These are phyloP conservation scores for Debaryomyces robertsiae DNA, from an alignment of 1,139 yeast genomes.

Conservation along the genomic window DNA sequence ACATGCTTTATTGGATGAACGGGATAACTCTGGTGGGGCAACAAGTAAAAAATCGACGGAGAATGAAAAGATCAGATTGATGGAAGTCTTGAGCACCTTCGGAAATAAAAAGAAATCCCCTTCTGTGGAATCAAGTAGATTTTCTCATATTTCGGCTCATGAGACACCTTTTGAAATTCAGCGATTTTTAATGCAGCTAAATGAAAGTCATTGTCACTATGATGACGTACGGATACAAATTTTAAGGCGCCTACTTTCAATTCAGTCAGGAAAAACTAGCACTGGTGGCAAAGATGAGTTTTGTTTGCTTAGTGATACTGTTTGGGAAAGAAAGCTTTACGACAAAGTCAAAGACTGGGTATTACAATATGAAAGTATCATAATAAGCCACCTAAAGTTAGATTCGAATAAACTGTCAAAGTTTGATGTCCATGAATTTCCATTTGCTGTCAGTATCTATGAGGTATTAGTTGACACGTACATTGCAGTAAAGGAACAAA, in stretches of 20 bases:
- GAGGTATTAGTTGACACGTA: constrained; percentile 61
- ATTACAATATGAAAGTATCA: constrained; percentile 30
- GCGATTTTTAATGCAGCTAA: constrained; percentile 32
- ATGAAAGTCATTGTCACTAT: constrained; percentile 39
- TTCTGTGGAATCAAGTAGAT: constrained; percentile 15
- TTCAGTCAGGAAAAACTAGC: constrained; percentile 11
- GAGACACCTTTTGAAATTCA: constrained; percentile 24
- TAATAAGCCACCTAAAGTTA: constrained; percentile 15
- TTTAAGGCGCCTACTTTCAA: constrained; percentile 40
- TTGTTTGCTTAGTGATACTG: constrained; percentile 26
- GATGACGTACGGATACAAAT: constrained; percentile 50
- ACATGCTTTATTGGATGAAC: constrained; percentile 18
- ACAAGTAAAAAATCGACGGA: constrained; percentile 23
- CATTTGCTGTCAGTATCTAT: constrained; percentile 37
- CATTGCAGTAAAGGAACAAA: constrained; percentile 34
- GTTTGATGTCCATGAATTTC: constrained; percentile 5
- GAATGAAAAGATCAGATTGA: constrained; percentile 36
- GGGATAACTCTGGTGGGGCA: constrained; percentile 11
- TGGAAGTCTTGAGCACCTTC: constrained; percentile 43
- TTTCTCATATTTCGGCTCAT: constrained; percentile 15
- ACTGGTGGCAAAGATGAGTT: not conserved
- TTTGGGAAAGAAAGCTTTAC: constrained; percentile 31
- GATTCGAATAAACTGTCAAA: not conserved
- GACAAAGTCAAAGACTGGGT: constrained; percentile 36
- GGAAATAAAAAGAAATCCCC: constrained; percentile 24